Conservation (phyloP, 2,329 filamentous ascomycete species). For the Penicillium sp. region DNA sequence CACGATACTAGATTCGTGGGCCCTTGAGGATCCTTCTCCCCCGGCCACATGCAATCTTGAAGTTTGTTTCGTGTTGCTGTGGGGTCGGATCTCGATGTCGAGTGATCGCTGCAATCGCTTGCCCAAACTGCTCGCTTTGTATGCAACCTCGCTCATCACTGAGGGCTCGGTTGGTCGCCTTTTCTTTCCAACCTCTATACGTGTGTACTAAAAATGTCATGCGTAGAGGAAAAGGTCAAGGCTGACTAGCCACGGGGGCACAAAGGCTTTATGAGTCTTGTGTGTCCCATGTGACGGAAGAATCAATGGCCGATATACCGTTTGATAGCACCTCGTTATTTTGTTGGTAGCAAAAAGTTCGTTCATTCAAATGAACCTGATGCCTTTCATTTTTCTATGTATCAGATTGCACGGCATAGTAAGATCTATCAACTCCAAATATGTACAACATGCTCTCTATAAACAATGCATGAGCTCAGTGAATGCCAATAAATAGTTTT, state of each 20-base stretch:
- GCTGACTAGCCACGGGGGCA: constrained; percentile 20
- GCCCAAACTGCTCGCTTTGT: constrained; percentile 12
- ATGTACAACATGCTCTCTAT: neutral
- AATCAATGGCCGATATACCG: constrained; percentile 31
- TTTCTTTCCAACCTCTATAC: constrained; percentile 9
- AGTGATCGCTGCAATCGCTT: constrained; percentile 27
- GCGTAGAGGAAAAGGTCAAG: constrained; percentile 16
- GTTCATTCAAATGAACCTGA: constrained; percentile 24
- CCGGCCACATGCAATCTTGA: constrained; percentile 7
- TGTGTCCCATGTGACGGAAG: constrained; percentile 32
- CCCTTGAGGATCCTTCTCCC: constrained; percentile 24
- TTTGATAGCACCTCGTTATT: constrained; percentile 30
- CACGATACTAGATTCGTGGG: constrained; percentile 31
- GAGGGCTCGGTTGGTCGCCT: constrained; percentile 27
- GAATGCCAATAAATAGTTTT: constrained; percentile 2
- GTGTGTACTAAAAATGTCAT: constrained; percentile 3
- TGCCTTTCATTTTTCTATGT: constrained; percentile 15
- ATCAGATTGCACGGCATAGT: neutral
- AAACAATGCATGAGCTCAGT: neutral
- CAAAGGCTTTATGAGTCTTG: constrained; percentile 25
- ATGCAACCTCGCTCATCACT: constrained; percentile 23
- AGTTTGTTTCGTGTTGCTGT: constrained; percentile 13
- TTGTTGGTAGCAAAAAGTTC: constrained; percentile 35
- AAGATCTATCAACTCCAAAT: neutral
- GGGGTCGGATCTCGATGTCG: constrained; percentile 27